Evolutionary conservation across 202 grass and related monocot genomes (phyloP).

Genomic region (Setaria italica): DNA sequence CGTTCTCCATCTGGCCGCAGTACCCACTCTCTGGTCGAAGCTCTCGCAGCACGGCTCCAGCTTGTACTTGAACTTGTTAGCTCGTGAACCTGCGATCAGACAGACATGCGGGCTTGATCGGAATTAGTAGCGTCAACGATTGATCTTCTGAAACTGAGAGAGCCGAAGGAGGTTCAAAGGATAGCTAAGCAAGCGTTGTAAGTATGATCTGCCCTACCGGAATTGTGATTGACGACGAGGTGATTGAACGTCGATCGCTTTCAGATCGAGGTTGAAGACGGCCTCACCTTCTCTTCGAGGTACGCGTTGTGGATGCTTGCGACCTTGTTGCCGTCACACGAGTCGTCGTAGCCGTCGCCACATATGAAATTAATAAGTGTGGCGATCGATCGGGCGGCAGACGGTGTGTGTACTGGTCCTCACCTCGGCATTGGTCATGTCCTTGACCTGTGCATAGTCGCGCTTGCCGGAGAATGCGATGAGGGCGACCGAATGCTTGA

Average conservation of each 20-base stretch:
- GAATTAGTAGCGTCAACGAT: too few species aligned
- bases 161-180: too few species aligned
- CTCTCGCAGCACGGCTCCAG: conserved; percentile 62
- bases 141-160: too few species aligned
- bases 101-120: neutral
- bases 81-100: neutral
- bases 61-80: neutral
- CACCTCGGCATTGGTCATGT: conserved; percentile 24
- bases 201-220: too few species aligned
- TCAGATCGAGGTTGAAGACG: conserved; percentile 56
- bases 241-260: conserved; percentile 33
- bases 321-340: conserved; percentile 41
- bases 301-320: conserved; percentile 18
- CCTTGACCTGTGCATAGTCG: conserved; percentile 46
- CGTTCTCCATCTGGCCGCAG: too few species aligned
- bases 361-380: too few species aligned
- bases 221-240: too few species aligned
- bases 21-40: neutral
- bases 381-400: too few species aligned
- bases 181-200: too few species aligned
- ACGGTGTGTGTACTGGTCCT: neutral
- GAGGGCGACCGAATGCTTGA: conserved; percentile 47
- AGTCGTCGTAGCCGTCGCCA: conserved; percentile 36
- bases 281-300: conserved; percentile 33
- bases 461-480: conserved; percentile 59